phyloP scores from a whole-genome alignment of 495 filamentous ascomycete species.

The Tuber microsphaerosporum region DNA sequence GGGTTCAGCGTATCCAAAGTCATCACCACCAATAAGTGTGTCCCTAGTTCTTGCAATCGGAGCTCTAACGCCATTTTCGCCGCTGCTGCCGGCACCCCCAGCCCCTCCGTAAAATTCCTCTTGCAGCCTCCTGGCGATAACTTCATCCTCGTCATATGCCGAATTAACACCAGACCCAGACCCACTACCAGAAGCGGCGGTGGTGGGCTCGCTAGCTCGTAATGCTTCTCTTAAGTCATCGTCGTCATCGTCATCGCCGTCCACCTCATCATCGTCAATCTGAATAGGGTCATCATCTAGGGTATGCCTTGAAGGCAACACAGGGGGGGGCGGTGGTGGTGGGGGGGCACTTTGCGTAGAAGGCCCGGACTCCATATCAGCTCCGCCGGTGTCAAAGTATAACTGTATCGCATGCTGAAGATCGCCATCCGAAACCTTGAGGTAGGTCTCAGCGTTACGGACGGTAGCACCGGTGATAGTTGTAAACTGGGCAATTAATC shows the following conservation, averaged over 20 bases:
- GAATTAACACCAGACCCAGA: conserved; percentile 11
- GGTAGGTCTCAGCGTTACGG: conserved; percentile 58
- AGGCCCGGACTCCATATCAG: conserved; percentile 47
- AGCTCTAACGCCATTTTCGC: conserved; percentile 64
- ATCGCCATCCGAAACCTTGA: conserved; percentile 73
- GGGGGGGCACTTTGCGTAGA: conserved; percentile 44
- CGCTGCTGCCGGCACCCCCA: conserved; percentile 31
- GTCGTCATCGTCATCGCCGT: conserved; percentile 41
- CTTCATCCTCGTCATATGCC: conserved; percentile 76
- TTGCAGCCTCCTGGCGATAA: conserved; percentile 81
- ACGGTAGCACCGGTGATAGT: conserved; percentile 56
- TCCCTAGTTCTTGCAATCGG: conserved; percentile 88
- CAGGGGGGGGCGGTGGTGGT: conserved; percentile 42
- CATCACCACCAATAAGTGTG: conserved; percentile 66
- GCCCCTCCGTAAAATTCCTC: conserved; percentile 72
- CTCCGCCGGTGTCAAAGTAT: conserved; percentile 73
- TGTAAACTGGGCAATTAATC: conserved; percentile 54
- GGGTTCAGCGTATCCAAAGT: conserved; percentile 38
- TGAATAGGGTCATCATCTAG: conserved; percentile 7
- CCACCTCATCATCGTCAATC: conserved; percentile 33
- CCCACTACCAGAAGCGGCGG: conserved; percentile 5
- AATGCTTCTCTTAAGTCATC: conserved; percentile 42
- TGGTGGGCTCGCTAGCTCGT: conserved; percentile 43
- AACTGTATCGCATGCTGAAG: conserved; percentile 79
- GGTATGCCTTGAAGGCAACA: neutral